Base-by-base conservation (phyloP, 176 grass and related monocot genomes). In the Zoysia pacifica region DNA sequence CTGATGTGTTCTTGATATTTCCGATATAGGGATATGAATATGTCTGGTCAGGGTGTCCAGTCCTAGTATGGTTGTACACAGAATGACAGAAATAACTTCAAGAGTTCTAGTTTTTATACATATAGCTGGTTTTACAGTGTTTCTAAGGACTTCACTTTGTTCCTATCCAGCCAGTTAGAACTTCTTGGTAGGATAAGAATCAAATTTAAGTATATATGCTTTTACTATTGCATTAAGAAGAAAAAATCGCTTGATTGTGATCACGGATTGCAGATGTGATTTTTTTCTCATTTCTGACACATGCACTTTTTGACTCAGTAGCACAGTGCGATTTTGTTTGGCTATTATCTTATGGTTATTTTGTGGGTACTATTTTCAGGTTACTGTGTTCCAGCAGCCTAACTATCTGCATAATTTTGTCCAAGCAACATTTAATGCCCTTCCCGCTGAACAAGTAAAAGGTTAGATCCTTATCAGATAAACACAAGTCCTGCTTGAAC, bases 351-450 rank as follows among this genome's bases (percentile, higher is more conserved):
- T 79, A 68, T 79, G 65, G 16, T n/a, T 72, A 74, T 69, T 51
- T 19, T 53, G 18, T 7, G 77, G 50, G 77, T 76, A 55, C 40
- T 74, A 54, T 59, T 86, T 83, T 74, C 92, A 98, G 96, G 96
- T 98, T 45, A 91, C 92, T 67, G 96, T 94, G 65, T 98, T 98
- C 86, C 88, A 89, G 86, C 84, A 94, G 86, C 87, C 92, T 61
- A 81, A 93, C 82, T 98, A 98, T 79, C 92, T 98, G 9, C 90
- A 94, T 43, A 98, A 98, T 79, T 98, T 98, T 89, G 92, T 98
- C 61, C 96, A 98, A 46, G 69, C 96, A 77, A 98, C 96, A 79
- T 98, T 98, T 54, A 89, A 98, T 82, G 92, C 96, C 9, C 96
- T 98, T 87, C 82, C 88, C 35, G 75, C 80, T 5, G 92, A 98